These are phyloP conservation scores for Cercophora sp. DNA, from an alignment of 495 filamentous ascomycete genomes.

Conservation along the genomic window DNA sequence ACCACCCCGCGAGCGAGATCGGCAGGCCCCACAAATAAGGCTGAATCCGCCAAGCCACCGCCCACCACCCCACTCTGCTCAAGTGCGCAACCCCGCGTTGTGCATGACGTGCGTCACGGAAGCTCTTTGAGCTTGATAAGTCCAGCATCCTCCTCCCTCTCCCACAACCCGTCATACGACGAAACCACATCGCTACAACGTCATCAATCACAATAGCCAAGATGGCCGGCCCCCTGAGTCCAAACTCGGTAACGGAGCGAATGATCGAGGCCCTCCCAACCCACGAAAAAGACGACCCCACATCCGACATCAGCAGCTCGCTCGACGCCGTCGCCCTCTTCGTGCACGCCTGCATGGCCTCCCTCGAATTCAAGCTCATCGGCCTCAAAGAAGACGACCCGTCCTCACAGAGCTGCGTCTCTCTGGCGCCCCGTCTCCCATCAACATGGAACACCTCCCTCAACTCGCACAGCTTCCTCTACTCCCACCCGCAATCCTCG, in stretches of 20 bases:
- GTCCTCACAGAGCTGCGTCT: no score
- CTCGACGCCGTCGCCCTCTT: slow-evolving; percentile 85
- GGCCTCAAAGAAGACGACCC: slow-evolving; percentile 78
- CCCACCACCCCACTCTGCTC: no score
- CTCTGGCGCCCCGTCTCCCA: slow-evolving; percentile 59
- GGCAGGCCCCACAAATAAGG: no score
- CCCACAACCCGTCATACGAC: not conserved
- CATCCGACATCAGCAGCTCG: slow-evolving; percentile 64
- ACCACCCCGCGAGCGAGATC: no score
- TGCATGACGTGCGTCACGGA: no score
- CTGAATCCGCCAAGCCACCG: no score
- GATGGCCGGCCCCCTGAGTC: slow-evolving; percentile 33
- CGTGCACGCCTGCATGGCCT: slow-evolving; percentile 75
- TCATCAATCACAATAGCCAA: not conserved
- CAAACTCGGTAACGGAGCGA: slow-evolving; percentile 41
- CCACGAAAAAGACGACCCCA: slow-evolving; percentile 45
- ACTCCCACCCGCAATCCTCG: slow-evolving; percentile 83
- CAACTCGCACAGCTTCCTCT: slow-evolving; percentile 73
- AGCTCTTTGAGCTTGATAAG: not conserved
- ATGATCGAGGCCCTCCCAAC: slow-evolving; percentile 58
- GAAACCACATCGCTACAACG: not conserved
- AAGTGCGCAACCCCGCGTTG: no score
- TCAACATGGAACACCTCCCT: slow-evolving; percentile 70
- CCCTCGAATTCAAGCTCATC: slow-evolving; percentile 75
- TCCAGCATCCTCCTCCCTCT: not conserved